These are phyloP conservation scores for Neonectria faginata DNA, from an alignment of 2,329 filamentous ascomycete genomes.

Conservation along the genomic window DNA sequence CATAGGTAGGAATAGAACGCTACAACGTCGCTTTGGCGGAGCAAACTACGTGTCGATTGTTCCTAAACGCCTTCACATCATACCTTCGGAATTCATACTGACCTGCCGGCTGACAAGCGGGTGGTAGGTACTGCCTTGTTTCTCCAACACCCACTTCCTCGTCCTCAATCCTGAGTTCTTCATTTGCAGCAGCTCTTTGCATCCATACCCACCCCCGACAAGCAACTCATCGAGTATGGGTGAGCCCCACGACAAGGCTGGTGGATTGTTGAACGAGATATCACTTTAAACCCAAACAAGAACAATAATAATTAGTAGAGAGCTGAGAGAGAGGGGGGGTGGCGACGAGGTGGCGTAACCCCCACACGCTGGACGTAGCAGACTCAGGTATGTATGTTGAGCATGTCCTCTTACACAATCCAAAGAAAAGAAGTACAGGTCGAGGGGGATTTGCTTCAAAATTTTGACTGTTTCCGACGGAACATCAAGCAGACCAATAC, in stretches of 20 bases:
- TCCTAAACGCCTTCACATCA: too few relatives aligned
- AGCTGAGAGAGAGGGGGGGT: too few relatives aligned
- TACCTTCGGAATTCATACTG: not conserved
- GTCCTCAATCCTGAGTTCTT: not conserved
- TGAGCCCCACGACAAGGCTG: too few relatives aligned
- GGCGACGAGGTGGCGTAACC: not conserved
- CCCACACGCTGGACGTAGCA: not conserved
- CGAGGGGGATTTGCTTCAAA: conserved; percentile 12
- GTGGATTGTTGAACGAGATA: too few relatives aligned
- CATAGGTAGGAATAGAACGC: not conserved
- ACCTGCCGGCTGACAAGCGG: not conserved
- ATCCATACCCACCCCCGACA: not conserved
- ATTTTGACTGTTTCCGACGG: conserved; percentile 22
- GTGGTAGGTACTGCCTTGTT: not conserved
- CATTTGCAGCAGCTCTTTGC: not conserved
- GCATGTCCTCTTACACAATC: conserved; percentile 22
- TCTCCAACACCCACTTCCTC: not conserved
- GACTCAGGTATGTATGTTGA: not conserved
- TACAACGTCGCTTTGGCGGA: conserved; percentile 24
- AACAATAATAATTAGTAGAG: not conserved
- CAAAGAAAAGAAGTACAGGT: conserved; percentile 20
- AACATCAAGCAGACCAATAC: conserved; percentile 17
- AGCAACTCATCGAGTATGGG: too few relatives aligned
- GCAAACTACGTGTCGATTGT: conserved; percentile 13
- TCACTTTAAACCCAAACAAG: not conserved